Evolutionary conservation across 2,329 filamentous ascomycete species (phyloP), one percentile per base, ranked within the genome.

Genomic region (Diaporthe humulicola): DNA sequence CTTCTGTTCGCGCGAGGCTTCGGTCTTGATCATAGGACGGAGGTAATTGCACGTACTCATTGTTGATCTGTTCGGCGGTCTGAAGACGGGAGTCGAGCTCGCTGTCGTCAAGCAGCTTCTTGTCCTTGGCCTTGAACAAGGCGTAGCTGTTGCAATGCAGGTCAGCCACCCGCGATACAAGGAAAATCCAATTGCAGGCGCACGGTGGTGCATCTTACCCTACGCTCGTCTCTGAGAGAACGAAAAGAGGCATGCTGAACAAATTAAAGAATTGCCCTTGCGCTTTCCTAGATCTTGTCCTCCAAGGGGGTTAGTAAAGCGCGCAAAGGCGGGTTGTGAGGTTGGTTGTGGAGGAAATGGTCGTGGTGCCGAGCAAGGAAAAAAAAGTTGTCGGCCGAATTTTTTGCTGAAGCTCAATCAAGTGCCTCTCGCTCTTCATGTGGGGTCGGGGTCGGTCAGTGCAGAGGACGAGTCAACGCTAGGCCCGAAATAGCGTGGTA

Each of bases 111-210:
- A 99, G 89, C 75, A 98, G 91, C 89, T 98, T 98, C 92, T 98
- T 98, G 90, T 98, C 96, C 85, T 96, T 95, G 81, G 96, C 94
- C 90, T 99, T 98, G 89, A 99, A 95, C 85, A 99, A 92, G 86
- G 96, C 97, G 88, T 98, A 98, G 85, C 97, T 98, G 80, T 79
- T 78, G 74, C 77, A 25, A 70, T 78, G 82, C 83, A 82, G 85
- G 84, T 66, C 50, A 70, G 15, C n/a, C 15, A 33, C 8, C 48
- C 42, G 19, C 9, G 28, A n/a, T 28, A 4, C 22, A 22, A 40
- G 8, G 15, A 64, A 40, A 36, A 58, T 40, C 30, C 25, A 33
- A 25, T 9, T 58, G 50, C 48, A 69, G 58, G 70, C 70, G 70
- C 48, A 8, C 25, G 50, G 7, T 66, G 36, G 66, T 74, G 70